Evolutionary conservation across 192 early-diverging fungal genomes (phyloP), one percentile per base, ranked within the genome.

Genomic region (Kappamyces sp.): DNA sequence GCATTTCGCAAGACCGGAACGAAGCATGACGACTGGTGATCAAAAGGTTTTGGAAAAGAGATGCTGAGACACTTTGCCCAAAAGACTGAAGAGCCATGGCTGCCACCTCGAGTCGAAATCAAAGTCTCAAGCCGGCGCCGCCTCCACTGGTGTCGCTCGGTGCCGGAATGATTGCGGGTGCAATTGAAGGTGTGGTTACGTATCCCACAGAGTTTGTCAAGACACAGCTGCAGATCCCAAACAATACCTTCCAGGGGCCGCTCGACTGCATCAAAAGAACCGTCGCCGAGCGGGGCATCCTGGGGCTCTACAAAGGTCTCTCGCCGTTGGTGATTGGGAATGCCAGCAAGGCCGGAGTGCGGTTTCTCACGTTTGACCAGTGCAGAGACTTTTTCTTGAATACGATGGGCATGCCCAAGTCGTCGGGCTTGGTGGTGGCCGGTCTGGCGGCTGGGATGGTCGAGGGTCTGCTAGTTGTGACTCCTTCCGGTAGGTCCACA

Each of bases 191-290:
- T 5, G 84, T 84, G 2, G 74, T 85, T 5, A 98, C 95, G 22
- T 98, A 98, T 64, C 95, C 95, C 1, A 94, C 92, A 0, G 93
- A 96, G 73, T 91, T 88, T 66, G 84, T 95, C 58, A 98, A 98
- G 64, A 98, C 95, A 5, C 91, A 90, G 61, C 77, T 98, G 52
- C 95, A 98, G 71, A 79, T 98, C 7, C 91, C 94, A 54, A 67
- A 64, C 51, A 73, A 75, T 57, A 36, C 38, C 15, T 91, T 86
- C 68, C 76, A 78, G 22, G 92, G 93, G 2, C 89, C 95, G 1
- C 72, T 91, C 33, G 88, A 93, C 61, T 90, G 88, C 60, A 65
- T 88, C 5, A 67, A 75, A 7, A 67, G 76, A 31, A 96, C 91
- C 0, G 72, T 94, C 2, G 64, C 74, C 47, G 75, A 78, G 1